Base-by-base conservation (phyloP, 257 asterid genomes). In the Perilla frutescens region DNA sequence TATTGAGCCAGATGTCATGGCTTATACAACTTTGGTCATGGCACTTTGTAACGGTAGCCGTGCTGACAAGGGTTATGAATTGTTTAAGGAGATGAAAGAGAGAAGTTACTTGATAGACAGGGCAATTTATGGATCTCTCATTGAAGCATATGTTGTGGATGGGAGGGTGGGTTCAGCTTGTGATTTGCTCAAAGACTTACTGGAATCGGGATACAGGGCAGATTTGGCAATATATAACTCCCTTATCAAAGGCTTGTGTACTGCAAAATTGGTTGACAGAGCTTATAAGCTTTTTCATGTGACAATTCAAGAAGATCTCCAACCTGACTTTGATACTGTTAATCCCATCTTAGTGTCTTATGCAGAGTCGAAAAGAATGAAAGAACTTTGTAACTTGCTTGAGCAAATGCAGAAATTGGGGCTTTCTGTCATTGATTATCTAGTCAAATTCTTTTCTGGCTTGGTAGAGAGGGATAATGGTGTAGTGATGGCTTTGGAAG, bases 141-240 rank as follows among this genome's bases (percentile, higher is more conserved):
- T 92, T 37, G 91, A 91, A 75, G 96, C 97, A 13, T 91, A 87
- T 79, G 98, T 94, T 26, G 85, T 78, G 2, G 89, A 84, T 66
- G 91, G 90, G 61, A 85, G 82, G 86, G 87, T 91, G 67, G 94
- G 89, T 72, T 84, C 81, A 14, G 97, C 98, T 69, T 90, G 90
- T 79, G 94, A 81, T 74, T 84, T 95, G 86, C 89, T 95, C 58
- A 86, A 90, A 79, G 99, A 95, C 78, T 84, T 95, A 82, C 81
- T 90, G 77, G 91, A 86, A 40, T 90, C 97, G 0, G 99, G 99
- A 67, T 95, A 91, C 77, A 83, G 99, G 72, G 96, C 96, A 45
- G 98, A 95, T 83, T 79, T 92, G 85, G 78, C 85, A 53, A 92
- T 92, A 71, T 92, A 88, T 66, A 88, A 82, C 81, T 89, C 92